These are phyloP conservation scores for Dactylonectria estremocensis DNA, from an alignment of 2,329 filamentous ascomycete species.

Conservation along the genomic window DNA sequence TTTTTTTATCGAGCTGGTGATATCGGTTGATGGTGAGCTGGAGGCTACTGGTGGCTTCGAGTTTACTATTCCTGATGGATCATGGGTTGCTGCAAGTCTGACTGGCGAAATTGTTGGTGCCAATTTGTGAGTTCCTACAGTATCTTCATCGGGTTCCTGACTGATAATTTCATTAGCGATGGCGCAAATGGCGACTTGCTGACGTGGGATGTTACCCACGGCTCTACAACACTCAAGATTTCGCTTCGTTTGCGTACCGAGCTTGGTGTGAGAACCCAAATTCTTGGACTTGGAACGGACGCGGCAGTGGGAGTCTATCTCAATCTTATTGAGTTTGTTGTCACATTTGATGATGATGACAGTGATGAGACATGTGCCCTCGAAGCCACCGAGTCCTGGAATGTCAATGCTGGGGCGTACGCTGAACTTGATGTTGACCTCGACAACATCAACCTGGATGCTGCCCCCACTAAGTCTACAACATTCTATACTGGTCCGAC, in stretches of 20 bases:
- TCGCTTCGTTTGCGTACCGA: slow-evolving; percentile 18
- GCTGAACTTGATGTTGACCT: slow-evolving; percentile 5
- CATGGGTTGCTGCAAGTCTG: slow-evolving; percentile 7
- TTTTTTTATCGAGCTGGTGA: slow-evolving; percentile 17
- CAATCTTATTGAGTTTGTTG: slow-evolving; percentile 16
- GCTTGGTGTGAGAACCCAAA: not conserved
- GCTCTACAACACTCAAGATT: slow-evolving; percentile 6
- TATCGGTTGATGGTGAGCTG: not conserved
- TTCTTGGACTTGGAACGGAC: not conserved
- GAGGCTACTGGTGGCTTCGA: slow-evolving; percentile 13
- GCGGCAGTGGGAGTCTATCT: slow-evolving; percentile 16
- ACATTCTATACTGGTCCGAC: slow-evolving; percentile 10
- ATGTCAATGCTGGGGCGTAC: slow-evolving; percentile 22
- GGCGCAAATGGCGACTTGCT: not conserved
- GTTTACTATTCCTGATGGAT: slow-evolving; percentile 24
- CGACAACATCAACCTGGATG: not conserved
- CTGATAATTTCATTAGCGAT: slow-evolving; percentile 4
- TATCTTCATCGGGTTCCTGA: not conserved
- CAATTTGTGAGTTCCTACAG: slow-evolving; percentile 5
- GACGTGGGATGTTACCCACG: slow-evolving; percentile 2
- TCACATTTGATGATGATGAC: not conserved
- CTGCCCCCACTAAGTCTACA: not conserved
- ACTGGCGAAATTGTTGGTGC: slow-evolving; percentile 1
- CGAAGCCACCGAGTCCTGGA: slow-evolving; percentile 9
- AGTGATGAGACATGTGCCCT: not conserved